Base-by-base conservation (phyloP, 768 basidiomycete genomes). In the Boletus subcaerulescens region DNA sequence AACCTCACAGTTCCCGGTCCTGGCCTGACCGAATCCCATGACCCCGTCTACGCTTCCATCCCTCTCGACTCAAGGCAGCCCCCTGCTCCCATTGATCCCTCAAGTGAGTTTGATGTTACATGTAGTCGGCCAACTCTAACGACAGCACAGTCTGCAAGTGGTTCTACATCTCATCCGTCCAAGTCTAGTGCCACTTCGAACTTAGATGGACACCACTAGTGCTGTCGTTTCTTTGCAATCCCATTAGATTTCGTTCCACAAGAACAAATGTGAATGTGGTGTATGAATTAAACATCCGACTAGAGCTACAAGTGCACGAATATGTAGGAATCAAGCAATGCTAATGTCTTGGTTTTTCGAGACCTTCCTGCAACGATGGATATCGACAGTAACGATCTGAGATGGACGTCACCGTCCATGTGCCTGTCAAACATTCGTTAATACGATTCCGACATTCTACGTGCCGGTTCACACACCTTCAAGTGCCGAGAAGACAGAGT, bases 91-190 rank as follows among this genome's bases (percentile, higher is more conserved):
- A 85, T 98, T 64, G 96, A 98, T 64, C 86, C 92, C 57, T 89
- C 93, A 52, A 87, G 94, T 94, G 66, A 71, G 86, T 74, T 45
- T 47, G 11, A 45, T 17, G 18, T 18, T 17, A 45, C 32, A 5
- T 39, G 9, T 24, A 11, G 15, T 31, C 1, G n/a, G 18, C 32
- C 6, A 18, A 42, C 17, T 31, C 56, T 67, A 35, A 71, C 13
- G 65, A 36, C 2, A 38, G 56, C 22, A 22, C 59, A 91, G 91
- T 93, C 63, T 91, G 85, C 60, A 93, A 92, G 69, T 93, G 91
- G 91, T 93, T 93, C 84, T 91, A 93, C 75, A 94, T 94, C 65
- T 91, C 92, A 20, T 92, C 91, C 33, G 89, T 89, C 32, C 87
- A 88, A 60, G 87, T 92, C 56, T 92, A 77, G 57, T 51, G 10